These are phyloP conservation scores for Seiridium cupressi DNA, from an alignment of 2,329 filamentous ascomycete genomes.

Conservation along the genomic window DNA sequence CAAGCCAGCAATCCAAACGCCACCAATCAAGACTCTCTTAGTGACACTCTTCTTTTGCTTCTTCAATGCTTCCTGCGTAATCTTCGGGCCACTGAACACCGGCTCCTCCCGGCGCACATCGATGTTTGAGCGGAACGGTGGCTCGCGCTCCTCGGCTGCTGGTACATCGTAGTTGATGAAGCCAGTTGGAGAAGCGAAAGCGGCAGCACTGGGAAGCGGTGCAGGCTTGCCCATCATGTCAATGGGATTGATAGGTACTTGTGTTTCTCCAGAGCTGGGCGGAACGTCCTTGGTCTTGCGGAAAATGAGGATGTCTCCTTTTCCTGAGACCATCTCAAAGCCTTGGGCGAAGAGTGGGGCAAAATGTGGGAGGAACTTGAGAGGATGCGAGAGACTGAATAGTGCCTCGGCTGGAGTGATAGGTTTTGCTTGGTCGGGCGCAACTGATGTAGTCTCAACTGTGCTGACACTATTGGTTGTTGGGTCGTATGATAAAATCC, in stretches of 20 bases:
- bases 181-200: constrained; percentile 63
- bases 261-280: constrained; percentile 14
- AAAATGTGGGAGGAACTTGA: constrained; percentile 65
- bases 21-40: constrained; percentile 51
- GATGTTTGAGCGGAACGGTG: constrained; percentile 41
- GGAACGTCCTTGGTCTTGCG: constrained; percentile 50
- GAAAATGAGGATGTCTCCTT: constrained; percentile 64
- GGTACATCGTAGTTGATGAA: constrained; percentile 60
- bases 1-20: constrained; percentile 51
- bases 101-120: constrained; percentile 45
- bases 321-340: constrained; percentile 65
- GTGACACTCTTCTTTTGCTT: constrained; percentile 36
- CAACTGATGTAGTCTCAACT: constrained; percentile 59
- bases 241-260: constrained; percentile 53
- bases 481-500: constrained; percentile 65
- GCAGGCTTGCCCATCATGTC: constrained; percentile 47
- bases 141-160: constrained; percentile 28
- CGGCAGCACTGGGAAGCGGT: constrained; percentile 45
- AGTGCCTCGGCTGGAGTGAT: constrained; percentile 60
- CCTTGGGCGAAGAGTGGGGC: constrained; percentile 56
- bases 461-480: constrained; percentile 54
- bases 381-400: constrained; percentile 58
- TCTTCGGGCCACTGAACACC: constrained; percentile 41
- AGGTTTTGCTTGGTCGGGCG: constrained; percentile 44
- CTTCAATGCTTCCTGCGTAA: constrained; percentile 15